Base-by-base conservation (phyloP, 805 yeast genomes). In the Zygotorulaspora chibaensis region DNA sequence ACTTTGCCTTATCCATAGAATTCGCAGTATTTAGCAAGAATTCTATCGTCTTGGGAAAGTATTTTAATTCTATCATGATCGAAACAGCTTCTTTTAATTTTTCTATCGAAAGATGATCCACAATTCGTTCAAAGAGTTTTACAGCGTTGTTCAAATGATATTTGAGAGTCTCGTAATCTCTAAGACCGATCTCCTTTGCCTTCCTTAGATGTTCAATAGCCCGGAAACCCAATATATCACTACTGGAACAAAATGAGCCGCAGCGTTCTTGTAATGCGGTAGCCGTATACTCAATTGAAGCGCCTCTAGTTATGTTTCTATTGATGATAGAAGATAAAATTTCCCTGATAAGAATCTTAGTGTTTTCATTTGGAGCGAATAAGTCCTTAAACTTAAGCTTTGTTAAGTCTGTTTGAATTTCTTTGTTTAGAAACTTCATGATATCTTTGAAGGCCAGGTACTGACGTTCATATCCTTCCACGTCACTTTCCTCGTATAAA, bases 201-300 rank as follows among this genome's bases (percentile, higher is more conserved):
- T 84, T 81, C 46, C 91, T 85, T 57, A 93, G 72, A 63, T 85
- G 89, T 63, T 93, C 99, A 56, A 89, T 81, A 0, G 97, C 98
- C 65, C 91, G 85, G 73, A 90, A 93, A 11, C 93, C 87, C 48
- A 89, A 75, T 23, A 93, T 96, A 66, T 93, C 99, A 54, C 85
- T 87, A 12, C 95, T 80, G 0, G 97, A 87, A 60, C 98, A 93
- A 66, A 89, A 93, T 0, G 96, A 81, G 1, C 96, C 95, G 71
- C 99, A 93, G 48, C 91, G 82, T 44, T 87, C 95, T 66, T 93
- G 96, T 42, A 93, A 70, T 1, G 90, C 81, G 29, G 83, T 81
- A 1, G 97, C 95, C 42, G 91, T 87, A 46, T 84, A 73, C 61
- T 91, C 98, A 37, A 93, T 91, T 0, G 96, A 85, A 3, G 87